phyloP scores from a whole-genome alignment of 106 monocot species.

The Vanilla planifolia region DNA sequence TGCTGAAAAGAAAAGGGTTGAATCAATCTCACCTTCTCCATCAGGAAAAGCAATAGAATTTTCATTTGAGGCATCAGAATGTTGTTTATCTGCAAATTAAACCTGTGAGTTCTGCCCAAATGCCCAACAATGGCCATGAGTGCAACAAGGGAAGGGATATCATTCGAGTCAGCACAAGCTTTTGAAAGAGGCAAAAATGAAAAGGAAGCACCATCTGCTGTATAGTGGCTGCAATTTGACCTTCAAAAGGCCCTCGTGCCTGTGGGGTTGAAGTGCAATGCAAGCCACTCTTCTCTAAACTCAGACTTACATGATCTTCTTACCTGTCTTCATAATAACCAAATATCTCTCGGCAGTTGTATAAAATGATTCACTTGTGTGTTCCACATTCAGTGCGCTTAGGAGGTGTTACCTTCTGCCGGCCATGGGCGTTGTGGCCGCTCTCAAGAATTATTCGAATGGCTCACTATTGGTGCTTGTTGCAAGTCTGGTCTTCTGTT shows the following conservation, averaged over 20 bases:
- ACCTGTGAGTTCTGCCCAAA: not conserved
- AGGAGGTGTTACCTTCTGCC: not conserved
- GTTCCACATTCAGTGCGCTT: too few species aligned
- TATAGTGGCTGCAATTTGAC: not conserved
- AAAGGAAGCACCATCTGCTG: not conserved
- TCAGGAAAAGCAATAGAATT: too few species aligned
- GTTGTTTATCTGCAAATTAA: not conserved
- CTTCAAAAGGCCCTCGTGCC: not conserved
- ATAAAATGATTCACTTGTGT: not conserved
- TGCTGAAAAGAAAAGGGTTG: not conserved
- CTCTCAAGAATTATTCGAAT: slow-evolving; percentile 1
- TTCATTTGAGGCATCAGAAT: not conserved
- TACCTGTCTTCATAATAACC: slow-evolving; percentile 9
- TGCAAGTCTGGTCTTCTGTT: not conserved
- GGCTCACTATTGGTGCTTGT: not conserved
- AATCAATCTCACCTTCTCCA: too few species aligned
- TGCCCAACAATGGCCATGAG: not conserved
- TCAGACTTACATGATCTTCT: not conserved
- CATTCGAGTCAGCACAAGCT: too few species aligned
- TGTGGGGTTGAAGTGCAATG: slow-evolving; percentile 16
- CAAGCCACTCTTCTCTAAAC: not conserved
- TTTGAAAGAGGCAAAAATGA: not conserved
- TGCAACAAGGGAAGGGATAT: not conserved
- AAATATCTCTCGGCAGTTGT: not conserved
- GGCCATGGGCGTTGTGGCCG: not conserved